A percentile compares a stretch with the other conserved stretches of the same genome.
phyloP scores from a whole-genome alignment of 108 stramenopile genomes.

The Nitzschia sp. region DNA sequence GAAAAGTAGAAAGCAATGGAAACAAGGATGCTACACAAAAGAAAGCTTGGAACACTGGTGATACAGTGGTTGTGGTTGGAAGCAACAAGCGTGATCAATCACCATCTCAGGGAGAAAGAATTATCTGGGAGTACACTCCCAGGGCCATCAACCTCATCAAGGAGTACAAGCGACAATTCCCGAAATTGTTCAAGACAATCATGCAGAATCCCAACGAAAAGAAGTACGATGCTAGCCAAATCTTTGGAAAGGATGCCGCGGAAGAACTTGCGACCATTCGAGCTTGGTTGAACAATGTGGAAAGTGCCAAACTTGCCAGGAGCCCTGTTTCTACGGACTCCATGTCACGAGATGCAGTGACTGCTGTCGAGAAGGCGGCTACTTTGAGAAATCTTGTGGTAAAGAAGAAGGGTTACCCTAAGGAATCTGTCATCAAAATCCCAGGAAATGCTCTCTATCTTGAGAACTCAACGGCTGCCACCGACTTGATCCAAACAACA shows the following conservation, averaged over 20 bases:
- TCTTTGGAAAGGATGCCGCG: conserved; percentile 78
- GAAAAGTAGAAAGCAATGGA: conserved; percentile 48
- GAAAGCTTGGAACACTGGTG: conserved; percentile 83
- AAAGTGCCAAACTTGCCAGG: conserved; percentile 88
- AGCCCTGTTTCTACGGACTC: conserved; percentile 85
- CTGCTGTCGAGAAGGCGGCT: conserved; percentile 90
- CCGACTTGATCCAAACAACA: conserved; percentile 71
- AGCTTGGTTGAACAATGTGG: conserved; percentile 84
- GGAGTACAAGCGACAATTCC: conserved; percentile 87
- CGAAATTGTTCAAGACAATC: conserved; percentile 82
- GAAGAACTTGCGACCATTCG: conserved; percentile 64
- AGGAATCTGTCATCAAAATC: conserved; percentile 82
- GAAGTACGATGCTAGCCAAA: conserved; percentile 76
- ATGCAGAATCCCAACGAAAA: conserved; percentile 74
- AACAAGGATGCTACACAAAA: conserved; percentile 11
- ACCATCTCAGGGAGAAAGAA: conserved; percentile 41
- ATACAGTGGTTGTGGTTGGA: conserved; percentile 79
- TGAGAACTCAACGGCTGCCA: conserved; percentile 73
- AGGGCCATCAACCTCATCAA: conserved; percentile 88
- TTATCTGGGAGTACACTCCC: conserved; percentile 92
- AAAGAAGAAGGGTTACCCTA: conserved; percentile 67
- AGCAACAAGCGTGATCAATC: conserved; percentile 46
- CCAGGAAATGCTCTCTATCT: conserved; percentile 71
- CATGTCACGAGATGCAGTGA: conserved; percentile 86
- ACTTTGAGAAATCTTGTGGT: conserved; percentile 76